These are phyloP conservation scores for Orychophragmus violaceus DNA, from an alignment of 345 rosid genomes.

Conservation along the genomic window DNA sequence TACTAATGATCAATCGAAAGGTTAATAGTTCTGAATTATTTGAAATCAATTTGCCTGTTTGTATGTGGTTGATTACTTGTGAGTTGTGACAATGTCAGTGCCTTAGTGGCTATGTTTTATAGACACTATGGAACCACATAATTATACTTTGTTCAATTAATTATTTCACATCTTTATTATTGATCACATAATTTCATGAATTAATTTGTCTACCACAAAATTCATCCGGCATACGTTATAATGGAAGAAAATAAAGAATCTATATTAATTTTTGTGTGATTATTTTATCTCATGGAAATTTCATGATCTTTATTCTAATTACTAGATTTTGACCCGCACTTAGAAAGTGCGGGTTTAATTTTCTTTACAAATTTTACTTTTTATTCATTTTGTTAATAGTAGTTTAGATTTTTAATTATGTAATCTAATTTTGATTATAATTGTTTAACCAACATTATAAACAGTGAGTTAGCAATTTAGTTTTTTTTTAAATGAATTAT, in stretches of 20 bases:
- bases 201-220: background rate
- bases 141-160: background rate
- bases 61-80: slow-evolving; percentile 21
- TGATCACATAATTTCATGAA: slow-evolving; percentile 2
- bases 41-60: slow-evolving; percentile 19
- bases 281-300: no score
- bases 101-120: slow-evolving; percentile 5
- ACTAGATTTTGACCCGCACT: no score
- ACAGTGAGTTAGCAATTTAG: no score
- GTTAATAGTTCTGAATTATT: slow-evolving; percentile 7
- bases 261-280: background rate
- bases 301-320: no score
- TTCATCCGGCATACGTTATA: background rate
- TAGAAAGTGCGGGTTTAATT: no score
- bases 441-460: no score
- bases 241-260: background rate
- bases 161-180: slow-evolving; percentile 8
- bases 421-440: no score
- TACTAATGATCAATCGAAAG: background rate
- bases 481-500: no score
- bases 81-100: slow-evolving; percentile 13
- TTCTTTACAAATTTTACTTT: no score
- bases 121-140: background rate
- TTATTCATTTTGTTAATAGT: no score
- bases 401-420: no score